Evolutionary conservation across 2,329 filamentous ascomycete species (phyloP), one percentile per base, ranked within the genome.

Genomic region (Lachnellula subtilissima): DNA sequence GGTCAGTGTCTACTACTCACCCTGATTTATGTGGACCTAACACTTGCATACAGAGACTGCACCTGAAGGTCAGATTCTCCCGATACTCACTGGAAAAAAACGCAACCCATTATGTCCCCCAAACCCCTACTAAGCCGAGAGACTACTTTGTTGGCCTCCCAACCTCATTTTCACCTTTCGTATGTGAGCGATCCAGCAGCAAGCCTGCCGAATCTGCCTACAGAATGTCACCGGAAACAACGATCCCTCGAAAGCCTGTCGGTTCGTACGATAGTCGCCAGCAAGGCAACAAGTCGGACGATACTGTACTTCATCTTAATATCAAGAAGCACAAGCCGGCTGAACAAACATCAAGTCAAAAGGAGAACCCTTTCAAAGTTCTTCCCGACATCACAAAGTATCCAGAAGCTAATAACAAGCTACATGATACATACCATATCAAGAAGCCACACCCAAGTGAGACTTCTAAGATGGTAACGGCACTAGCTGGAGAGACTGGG

Each of bases 281-380:
- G 54, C 22, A 45, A 32, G 48, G 40, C 14, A 53, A 51, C 8
- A 50, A 56, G 3, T 76, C 75, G 5, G 67, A 69, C 9, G 66
- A 67, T 11, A 78, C 76, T 0, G 65, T 77, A 11, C 63, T 78
- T 11, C 70, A 68, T 45, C 22, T 22, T 22, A 74, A 32, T 32
- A 32, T 32, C 8, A 32, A 9, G 28, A 32, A 32, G 28, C 28
- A 32, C 1, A 9, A 32, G 28, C 28, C 28, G 28, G 28, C 9
- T 32, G 28, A 32, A 32, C 28, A 32, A 12, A 32, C 9, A 32
- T 11, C 28, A 3, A 11, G 8, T 32, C 28, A 32, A 32, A 12
- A 32, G 9, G 28, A 32, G 28, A 9, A 32, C 8, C 8, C 28
- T 32, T 12, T 32, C 9, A 32, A 32, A 32, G 3, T 32, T 32